Evolutionary conservation across 768 basidiomycete genomes (phyloP).

Genomic region (Mycena crocata): DNA sequence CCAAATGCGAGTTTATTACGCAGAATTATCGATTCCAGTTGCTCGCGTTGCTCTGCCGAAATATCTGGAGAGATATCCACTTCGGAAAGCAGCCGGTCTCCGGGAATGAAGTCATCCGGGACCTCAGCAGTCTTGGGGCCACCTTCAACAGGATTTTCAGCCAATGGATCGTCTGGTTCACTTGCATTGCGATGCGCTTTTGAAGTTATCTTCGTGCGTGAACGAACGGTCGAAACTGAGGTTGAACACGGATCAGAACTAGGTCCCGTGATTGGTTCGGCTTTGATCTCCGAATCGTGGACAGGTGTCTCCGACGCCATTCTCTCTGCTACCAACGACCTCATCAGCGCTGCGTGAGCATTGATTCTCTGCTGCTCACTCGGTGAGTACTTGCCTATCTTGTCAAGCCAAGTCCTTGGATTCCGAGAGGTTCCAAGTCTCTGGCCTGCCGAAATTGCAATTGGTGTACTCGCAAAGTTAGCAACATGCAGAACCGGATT

Average conservation of each 20-base stretch:
- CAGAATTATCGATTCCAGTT: not conserved
- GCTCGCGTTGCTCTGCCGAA: not conserved
- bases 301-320: too few species aligned
- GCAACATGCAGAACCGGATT: not conserved
- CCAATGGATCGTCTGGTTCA: not conserved
- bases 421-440: slow-evolving; percentile 16
- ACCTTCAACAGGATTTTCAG: too few species aligned
- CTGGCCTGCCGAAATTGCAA: slow-evolving; percentile 24
- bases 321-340: not conserved
- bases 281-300: not conserved
- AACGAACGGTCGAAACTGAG: not conserved
- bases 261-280: not conserved
- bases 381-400: not conserved
- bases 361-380: not conserved
- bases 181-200: not conserved
- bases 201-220: not conserved
- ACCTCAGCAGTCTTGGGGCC: not conserved
- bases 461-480: not conserved
- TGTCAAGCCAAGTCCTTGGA: slow-evolving; percentile 30
- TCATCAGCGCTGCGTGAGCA: not conserved
- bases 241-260: not conserved
- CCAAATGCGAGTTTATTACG: not conserved
- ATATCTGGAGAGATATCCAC: slow-evolving; percentile 4
- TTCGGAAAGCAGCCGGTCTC: not conserved
- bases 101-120: not conserved